Percentiles rank a stretch among this genome's conserved stretches.
Evolutionary conservation across 75 land plant species (phyloP).

Genomic region (Cryptomeria japonica): DNA sequence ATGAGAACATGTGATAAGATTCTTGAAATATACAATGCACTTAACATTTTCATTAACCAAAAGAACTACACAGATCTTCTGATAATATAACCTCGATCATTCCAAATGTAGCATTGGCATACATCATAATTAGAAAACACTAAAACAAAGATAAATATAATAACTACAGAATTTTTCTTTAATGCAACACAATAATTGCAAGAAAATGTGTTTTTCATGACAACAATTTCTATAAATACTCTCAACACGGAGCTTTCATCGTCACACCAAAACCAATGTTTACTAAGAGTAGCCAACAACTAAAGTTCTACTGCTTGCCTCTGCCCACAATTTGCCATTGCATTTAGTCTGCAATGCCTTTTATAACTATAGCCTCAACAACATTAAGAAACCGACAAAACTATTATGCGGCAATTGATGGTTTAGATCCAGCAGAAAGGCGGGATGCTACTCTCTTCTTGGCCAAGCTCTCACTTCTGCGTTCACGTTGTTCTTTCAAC

Average conservation of each 20-base stretch:
- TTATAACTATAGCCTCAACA: neutral
- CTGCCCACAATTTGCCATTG: neutral
- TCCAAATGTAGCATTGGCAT: no score
- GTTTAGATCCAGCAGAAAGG: conserved; percentile 66
- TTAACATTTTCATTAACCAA: no score
- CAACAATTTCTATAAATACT: neutral
- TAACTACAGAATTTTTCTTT: no score
- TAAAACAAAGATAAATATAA: no score
- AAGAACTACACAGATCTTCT: no score
- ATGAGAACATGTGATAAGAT: no score
- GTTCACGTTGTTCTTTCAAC: conserved; percentile 87
- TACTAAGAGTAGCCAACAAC: neutral
- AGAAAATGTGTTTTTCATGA: no score
- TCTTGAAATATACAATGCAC: no score
- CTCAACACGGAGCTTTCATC: neutral
- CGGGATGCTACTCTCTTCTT: conserved; percentile 56
- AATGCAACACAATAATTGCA: no score
- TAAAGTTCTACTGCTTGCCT: neutral
- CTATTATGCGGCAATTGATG: conserved; percentile 32
- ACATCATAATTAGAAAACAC: no score
- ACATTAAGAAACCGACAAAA: neutral
- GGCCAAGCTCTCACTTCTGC: conserved; percentile 64
- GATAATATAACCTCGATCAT: no score
- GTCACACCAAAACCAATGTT: neutral
- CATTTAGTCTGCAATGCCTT: neutral